Percentiles rank a stretch among this genome's conserved stretches.
Conservation (phyloP, 805 yeast genomes). For the Scheffersomyces ergatensis region DNA sequence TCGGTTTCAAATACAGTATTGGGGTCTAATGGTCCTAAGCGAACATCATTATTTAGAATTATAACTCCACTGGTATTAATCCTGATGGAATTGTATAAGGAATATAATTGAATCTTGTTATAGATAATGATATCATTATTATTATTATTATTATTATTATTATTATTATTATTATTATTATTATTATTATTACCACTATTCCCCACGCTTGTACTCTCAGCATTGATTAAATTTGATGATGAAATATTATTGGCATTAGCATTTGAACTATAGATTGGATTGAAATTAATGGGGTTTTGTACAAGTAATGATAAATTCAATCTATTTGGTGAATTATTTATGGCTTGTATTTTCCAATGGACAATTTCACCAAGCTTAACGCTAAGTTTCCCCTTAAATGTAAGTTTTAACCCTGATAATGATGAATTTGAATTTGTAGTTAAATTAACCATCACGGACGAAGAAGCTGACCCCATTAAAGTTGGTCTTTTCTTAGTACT, state of each 20-base stretch:
- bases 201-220: background rate
- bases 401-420: conserved; percentile 38
- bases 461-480: background rate
- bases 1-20: conserved; percentile 64
- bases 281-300: conserved; percentile 24
- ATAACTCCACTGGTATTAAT: conserved; percentile 55
- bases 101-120: conserved; percentile 20
- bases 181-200: conserved; percentile 2
- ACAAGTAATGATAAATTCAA: conserved; percentile 51
- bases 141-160: conserved; percentile 4
- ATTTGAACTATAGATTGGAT: conserved; percentile 16
- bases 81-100: conserved; percentile 35
- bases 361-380: conserved; percentile 59
- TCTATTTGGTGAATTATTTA: conserved; percentile 53
- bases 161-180: conserved; percentile 1
- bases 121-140: conserved; percentile 14
- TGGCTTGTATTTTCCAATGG: conserved; percentile 63
- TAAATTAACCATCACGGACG: conserved; percentile 32
- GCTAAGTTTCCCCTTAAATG: conserved; percentile 61
- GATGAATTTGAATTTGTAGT: conserved; percentile 24
- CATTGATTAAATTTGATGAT: conserved; percentile 15
- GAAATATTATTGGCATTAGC: conserved; percentile 6
- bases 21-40: conserved; percentile 60
- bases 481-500: background rate
- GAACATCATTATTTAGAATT: conserved; percentile 62